Conservation (phyloP, 495 filamentous ascomycete species). For the Penicillium ochrochloron region DNA sequence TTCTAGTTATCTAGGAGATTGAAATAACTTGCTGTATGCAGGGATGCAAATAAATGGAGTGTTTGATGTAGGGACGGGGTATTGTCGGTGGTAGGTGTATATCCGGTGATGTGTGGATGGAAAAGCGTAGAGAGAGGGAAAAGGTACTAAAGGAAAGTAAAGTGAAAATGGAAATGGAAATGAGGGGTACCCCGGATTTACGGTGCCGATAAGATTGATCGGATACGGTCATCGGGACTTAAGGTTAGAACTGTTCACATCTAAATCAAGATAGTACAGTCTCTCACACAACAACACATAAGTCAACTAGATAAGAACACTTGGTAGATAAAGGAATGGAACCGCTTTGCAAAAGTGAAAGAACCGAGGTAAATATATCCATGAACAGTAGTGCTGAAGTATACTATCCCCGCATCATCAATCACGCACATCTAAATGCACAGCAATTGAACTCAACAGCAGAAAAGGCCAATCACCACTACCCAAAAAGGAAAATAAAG, state of each 20-base stretch:
- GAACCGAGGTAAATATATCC: no score
- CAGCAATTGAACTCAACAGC: not conserved
- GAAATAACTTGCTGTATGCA: not conserved
- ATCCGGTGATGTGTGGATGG: not conserved
- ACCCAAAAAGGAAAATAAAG: not conserved
- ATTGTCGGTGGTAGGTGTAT: not conserved
- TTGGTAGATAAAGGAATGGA: no score
- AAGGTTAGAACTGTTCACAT: no score
- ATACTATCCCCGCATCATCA: not conserved
- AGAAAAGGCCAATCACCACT: not conserved
- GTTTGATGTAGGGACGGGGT: not conserved
- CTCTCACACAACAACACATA: no score
- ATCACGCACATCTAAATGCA: constrained; percentile 1
- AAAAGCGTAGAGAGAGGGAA: not conserved
- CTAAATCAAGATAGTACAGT: no score
- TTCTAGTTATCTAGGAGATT: not conserved
- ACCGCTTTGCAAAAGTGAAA: no score
- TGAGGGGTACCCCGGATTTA: constrained; percentile 19
- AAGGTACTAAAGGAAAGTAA: not conserved
- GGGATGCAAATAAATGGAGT: not conserved
- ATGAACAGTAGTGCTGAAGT: no score
- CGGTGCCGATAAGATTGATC: constrained; percentile 13
- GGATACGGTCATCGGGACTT: not conserved
- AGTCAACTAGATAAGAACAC: no score
- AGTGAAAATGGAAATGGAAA: not conserved